phyloP scores from a whole-genome alignment of 2,329 filamentous ascomycete genomes.

The Ophiostoma sp. region DNA sequence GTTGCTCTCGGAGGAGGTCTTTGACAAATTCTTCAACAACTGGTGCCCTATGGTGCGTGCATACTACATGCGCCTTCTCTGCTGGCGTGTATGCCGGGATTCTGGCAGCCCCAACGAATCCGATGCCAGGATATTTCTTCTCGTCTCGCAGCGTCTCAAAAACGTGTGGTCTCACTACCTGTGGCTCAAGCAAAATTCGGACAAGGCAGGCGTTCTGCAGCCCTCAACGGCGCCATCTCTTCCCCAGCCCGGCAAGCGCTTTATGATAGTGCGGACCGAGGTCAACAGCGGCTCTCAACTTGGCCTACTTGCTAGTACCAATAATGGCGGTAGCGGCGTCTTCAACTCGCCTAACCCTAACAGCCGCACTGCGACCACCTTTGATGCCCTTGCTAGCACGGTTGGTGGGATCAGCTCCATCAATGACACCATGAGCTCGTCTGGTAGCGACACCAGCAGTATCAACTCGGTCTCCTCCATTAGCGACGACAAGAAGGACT shows the following conservation, averaged over 20 bases:
- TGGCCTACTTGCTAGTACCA: conserved; percentile 34
- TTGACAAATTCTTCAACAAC: conserved; percentile 80
- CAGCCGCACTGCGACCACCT: conserved; percentile 15
- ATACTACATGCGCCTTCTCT: conserved; percentile 85
- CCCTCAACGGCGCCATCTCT: conserved; percentile 77
- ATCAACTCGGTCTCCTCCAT: neutral
- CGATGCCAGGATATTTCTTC: conserved; percentile 63
- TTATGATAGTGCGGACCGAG: conserved; percentile 85
- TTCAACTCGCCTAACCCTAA: neutral
- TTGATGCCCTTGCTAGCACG: conserved; percentile 21
- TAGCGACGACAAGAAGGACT: conserved; percentile 27
- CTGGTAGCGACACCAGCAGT: conserved; percentile 26
- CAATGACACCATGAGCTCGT: neutral
- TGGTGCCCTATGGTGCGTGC: conserved; percentile 95
- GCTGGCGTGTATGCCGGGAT: conserved; percentile 80
- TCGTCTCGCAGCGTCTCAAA: conserved; percentile 62
- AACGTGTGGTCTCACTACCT: conserved; percentile 75
- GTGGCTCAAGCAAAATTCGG: conserved; percentile 63
- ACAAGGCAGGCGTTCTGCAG: conserved; percentile 46
- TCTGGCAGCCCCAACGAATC: conserved; percentile 58
- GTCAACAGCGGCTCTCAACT: conserved; percentile 43
- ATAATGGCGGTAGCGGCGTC: neutral
- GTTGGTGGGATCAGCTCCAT: conserved; percentile 11
- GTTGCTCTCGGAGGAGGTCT: conserved; percentile 67
- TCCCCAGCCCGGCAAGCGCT: conserved; percentile 76